Percentiles rank a stretch among this genome's conserved stretches.
Conservation (phyloP, 805 yeast species). For the Wickerhamiella sorbophila region DNA sequence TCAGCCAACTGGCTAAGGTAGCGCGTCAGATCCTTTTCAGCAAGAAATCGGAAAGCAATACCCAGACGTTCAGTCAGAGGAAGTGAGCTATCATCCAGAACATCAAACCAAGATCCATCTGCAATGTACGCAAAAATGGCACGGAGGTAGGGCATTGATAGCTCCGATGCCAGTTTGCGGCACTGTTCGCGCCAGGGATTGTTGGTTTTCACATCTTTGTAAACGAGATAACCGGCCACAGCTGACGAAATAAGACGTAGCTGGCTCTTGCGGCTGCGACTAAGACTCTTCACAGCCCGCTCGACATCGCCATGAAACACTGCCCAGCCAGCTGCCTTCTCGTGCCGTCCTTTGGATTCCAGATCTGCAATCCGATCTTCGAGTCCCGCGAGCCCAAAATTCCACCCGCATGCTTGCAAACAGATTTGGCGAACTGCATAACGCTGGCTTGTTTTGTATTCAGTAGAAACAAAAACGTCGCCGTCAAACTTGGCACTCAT, state of each 20-base stretch:
- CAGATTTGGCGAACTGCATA: constrained; percentile 64
- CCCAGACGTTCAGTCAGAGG: constrained; percentile 84
- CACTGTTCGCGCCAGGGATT: constrained; percentile 91
- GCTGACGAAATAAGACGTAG: constrained; percentile 80
- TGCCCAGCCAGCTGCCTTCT: constrained; percentile 97
- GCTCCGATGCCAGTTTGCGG: constrained; percentile 70
- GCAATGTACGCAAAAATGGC: constrained; percentile 90
- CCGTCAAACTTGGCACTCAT: constrained; percentile 27
- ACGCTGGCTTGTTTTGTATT: constrained; percentile 29
- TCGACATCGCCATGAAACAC: constrained; percentile 82
- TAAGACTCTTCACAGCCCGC: constrained; percentile 65
- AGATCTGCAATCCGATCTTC: constrained; percentile 51
- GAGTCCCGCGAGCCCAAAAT: constrained; percentile 57
- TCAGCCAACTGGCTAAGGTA: constrained; percentile 60
- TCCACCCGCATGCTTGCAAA: constrained; percentile 82
- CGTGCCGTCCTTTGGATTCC: constrained; percentile 45
- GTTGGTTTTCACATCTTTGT: constrained; percentile 39
- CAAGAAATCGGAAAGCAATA: constrained; percentile 72
- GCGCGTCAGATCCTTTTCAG: constrained; percentile 57
- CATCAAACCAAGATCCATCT: constrained; percentile 94
- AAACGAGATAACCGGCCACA: constrained; percentile 74
- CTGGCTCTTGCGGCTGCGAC: constrained; percentile 55
- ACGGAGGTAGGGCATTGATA: constrained; percentile 76
- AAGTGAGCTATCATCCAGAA: constrained; percentile 73
- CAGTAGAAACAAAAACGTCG: constrained; percentile 18